These are phyloP conservation scores for Fusarium heterosporum DNA, from an alignment of 2,329 filamentous ascomycete species.

Conservation along the genomic window DNA sequence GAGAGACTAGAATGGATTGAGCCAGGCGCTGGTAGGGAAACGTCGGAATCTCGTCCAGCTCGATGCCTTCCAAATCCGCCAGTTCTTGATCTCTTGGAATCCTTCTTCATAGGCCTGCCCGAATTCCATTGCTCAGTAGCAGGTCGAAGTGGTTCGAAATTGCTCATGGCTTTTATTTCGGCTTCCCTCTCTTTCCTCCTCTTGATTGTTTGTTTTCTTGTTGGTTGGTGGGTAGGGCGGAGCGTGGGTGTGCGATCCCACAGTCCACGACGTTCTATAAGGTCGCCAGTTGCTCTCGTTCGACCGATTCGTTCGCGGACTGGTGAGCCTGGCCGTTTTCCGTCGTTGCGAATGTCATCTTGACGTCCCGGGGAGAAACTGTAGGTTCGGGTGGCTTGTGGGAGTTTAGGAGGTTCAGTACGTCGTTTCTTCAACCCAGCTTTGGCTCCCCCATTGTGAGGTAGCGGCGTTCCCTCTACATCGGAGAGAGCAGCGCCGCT, in stretches of 20 bases:
- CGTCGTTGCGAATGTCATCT: conserved; percentile 63
- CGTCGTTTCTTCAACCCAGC: conserved; percentile 56
- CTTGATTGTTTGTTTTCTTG: conserved; percentile 78
- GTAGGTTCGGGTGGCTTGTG: conserved; percentile 63
- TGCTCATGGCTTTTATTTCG: conserved; percentile 87
- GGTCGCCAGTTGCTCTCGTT: conserved; percentile 23
- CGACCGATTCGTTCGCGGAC: conserved; percentile 41
- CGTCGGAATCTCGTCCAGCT: conserved; percentile 74
- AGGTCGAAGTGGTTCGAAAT: conserved; percentile 73
- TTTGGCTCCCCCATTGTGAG: conserved; percentile 51
- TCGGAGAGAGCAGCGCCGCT: conserved; percentile 66
- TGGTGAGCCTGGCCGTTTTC: conserved; percentile 33
- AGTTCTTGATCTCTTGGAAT: conserved; percentile 74
- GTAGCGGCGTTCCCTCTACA: conserved; percentile 58
- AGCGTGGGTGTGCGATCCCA: conserved; percentile 61
- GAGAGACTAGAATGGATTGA: conserved; percentile 84
- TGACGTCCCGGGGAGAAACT: conserved; percentile 72
- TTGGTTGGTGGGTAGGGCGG: conserved; percentile 71
- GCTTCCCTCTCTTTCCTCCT: conserved; percentile 83
- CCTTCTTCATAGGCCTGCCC: conserved; percentile 69
- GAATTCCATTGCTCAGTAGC: conserved; percentile 69
- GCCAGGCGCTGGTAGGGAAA: conserved; percentile 78
- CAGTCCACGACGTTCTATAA: conserved; percentile 24
- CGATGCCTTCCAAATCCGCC: conserved; percentile 63
- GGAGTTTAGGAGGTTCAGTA: conserved; percentile 60